These are phyloP conservation scores for Cercophora samala DNA, from an alignment of 495 filamentous ascomycete genomes.

Conservation along the genomic window DNA sequence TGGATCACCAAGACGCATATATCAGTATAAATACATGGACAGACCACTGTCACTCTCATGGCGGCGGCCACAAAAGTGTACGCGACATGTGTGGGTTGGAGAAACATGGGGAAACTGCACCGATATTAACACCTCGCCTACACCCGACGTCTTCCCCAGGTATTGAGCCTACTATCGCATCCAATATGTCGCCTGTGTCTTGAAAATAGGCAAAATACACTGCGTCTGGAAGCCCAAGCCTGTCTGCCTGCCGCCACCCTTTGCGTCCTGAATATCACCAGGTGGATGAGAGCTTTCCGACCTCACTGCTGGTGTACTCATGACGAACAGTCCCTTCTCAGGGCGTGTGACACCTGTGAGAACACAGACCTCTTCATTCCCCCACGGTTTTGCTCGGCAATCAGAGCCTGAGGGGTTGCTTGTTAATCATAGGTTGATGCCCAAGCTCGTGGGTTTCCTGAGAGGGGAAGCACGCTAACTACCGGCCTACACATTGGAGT, in stretches of 20 bases:
- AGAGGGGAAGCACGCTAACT: constrained; percentile 12
- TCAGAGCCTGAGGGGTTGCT: neutral
- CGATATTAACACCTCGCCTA: constrained; percentile 23
- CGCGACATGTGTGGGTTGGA: neutral
- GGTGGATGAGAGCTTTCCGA: neutral
- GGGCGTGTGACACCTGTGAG: neutral
- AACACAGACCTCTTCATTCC: neutral
- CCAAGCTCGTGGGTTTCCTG: neutral
- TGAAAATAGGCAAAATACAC: constrained; percentile 30
- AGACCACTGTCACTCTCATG: neutral
- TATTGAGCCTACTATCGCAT: constrained; percentile 30
- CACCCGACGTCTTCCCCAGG: constrained; percentile 13
- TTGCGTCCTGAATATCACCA: neutral
- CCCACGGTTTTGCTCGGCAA: neutral
- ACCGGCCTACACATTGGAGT: constrained; percentile 9
- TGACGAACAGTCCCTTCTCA: neutral
- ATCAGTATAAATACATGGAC: neutral
- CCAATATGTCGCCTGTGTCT: constrained; percentile 20
- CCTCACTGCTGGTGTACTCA: neutral
- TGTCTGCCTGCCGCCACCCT: constrained; percentile 14
- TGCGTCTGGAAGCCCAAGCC: constrained; percentile 9
- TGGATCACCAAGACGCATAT: neutral
- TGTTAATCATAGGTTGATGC: neutral
- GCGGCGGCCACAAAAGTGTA: neutral
- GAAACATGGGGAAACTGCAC: constrained; percentile 1